Evolutionary conservation across 495 filamentous ascomycete species (phyloP).

Genomic region (Neurospora tetrasperma): DNA sequence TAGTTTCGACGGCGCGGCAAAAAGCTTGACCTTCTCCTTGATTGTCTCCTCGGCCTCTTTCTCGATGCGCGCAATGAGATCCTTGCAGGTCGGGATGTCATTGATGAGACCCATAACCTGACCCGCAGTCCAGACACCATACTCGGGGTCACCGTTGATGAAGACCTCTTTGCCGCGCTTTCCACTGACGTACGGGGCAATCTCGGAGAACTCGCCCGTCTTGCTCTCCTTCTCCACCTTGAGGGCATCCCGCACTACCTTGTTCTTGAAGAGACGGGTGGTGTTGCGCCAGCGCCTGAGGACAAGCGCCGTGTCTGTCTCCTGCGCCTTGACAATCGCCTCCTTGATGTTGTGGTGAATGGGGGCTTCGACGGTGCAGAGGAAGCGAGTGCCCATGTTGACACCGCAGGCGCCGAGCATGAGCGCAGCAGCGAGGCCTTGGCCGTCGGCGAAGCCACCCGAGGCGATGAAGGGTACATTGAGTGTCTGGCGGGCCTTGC

Average conservation of each 20-base stretch:
- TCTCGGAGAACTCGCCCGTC: conserved; percentile 83
- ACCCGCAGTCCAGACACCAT: conserved; percentile 64
- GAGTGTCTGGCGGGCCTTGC: conserved; percentile 74
- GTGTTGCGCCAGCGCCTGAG: conserved; percentile 92
- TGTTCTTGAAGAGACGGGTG: conserved; percentile 76
- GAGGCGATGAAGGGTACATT: conserved; percentile 88
- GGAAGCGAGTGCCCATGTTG: conserved; percentile 93
- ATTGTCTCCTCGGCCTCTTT: conserved; percentile 49
- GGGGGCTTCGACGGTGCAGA: conserved; percentile 85
- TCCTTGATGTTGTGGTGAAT: conserved; percentile 92
- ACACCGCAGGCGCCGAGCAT: conserved; percentile 86
- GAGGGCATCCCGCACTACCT: conserved; percentile 68
- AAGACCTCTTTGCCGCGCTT: conserved; percentile 89
- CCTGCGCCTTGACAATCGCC: conserved; percentile 76
- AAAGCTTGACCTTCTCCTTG: conserved; percentile 28
- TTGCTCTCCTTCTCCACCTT: conserved; percentile 77
- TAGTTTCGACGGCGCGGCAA: conserved; percentile 32
- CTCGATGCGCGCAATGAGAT: conserved; percentile 46
- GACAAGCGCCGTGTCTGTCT: conserved; percentile 84
- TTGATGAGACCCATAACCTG: conserved; percentile 58
- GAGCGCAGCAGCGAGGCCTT: conserved; percentile 88
- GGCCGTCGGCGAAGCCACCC: conserved; percentile 90
- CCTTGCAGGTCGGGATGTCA: conserved; percentile 52
- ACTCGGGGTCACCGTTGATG: conserved; percentile 81
- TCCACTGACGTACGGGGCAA: conserved; percentile 83